Evolutionary conservation across 768 basidiomycete genomes (phyloP).

Genomic region (Naganishia randhawae): DNA sequence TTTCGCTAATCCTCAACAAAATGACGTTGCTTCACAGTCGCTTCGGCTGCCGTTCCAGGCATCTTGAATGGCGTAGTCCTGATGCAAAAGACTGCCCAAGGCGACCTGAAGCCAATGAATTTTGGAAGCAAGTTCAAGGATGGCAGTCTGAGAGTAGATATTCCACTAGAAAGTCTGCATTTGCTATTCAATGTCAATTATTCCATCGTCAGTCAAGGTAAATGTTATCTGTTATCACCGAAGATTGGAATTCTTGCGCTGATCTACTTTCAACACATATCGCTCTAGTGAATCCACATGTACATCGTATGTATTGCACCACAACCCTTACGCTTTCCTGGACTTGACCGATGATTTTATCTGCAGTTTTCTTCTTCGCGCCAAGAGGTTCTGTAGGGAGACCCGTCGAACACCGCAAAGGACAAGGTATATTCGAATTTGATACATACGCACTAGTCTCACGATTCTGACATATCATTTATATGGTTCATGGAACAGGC

Average conservation of each 20-base stretch:
- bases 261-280: not conserved
- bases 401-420: conserved; percentile 89
- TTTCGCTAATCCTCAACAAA: conserved; percentile 22
- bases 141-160: conserved; percentile 87
- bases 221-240: not conserved
- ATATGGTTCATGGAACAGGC: conserved; percentile 52
- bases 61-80: conserved; percentile 92
- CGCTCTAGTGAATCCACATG: conserved; percentile 63
- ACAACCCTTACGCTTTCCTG: not conserved
- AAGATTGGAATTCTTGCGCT: not conserved
- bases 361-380: conserved; percentile 78
- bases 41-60: conserved; percentile 91
- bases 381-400: conserved; percentile 54
- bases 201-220: conserved; percentile 77
- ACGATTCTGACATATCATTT: not conserved
- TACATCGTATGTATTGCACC: conserved; percentile 61
- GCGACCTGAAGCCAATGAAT: conserved; percentile 80
- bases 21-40: conserved; percentile 61
- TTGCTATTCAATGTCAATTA: conserved; percentile 68
- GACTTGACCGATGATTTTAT: not conserved
- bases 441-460: not conserved
- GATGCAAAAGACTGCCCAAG: conserved; percentile 82
- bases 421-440: conserved; percentile 63
- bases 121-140: conserved; percentile 94
- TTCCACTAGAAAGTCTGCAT: conserved; percentile 72